Percentiles rank a stretch among this genome's conserved stretches.
Evolutionary conservation across 2,329 filamentous ascomycete species (phyloP).

Genomic region (Knufia petricola): DNA sequence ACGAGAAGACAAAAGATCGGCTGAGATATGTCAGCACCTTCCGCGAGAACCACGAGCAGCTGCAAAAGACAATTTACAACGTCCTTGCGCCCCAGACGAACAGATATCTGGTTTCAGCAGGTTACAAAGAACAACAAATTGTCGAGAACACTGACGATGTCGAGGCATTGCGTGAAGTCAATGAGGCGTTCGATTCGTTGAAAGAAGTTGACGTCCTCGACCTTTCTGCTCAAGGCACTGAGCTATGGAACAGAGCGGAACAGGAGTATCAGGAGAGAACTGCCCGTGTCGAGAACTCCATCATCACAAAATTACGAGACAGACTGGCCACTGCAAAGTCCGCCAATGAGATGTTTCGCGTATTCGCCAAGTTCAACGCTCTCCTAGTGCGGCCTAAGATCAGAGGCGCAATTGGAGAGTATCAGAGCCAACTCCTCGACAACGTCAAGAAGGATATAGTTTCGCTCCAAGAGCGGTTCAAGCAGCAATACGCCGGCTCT

Average conservation of each 20-base stretch:
- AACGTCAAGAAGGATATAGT: slow-evolving; percentile 96
- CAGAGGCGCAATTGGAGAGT: slow-evolving; percentile 91
- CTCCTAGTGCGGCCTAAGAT: slow-evolving; percentile 99
- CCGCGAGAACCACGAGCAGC: slow-evolving; percentile 91
- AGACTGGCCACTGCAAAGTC: slow-evolving; percentile 91
- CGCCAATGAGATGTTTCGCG: slow-evolving; percentile 98
- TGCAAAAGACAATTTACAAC: slow-evolving; percentile 91
- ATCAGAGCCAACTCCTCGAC: slow-evolving; percentile 94
- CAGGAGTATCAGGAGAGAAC: slow-evolving; percentile 96
- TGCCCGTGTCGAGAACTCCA: slow-evolving; percentile 94
- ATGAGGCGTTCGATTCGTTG: slow-evolving; percentile 84
- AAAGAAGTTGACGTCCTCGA: slow-evolving; percentile 94
- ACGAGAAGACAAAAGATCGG: slow-evolving; percentile 79
- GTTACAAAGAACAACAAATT: slow-evolving; percentile 55
- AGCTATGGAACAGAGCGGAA: slow-evolving; percentile 87
- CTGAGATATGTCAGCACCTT: slow-evolving; percentile 92
- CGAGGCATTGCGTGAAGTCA: slow-evolving; percentile 92
- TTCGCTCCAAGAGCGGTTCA: slow-evolving; percentile 89
- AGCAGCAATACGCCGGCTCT: slow-evolving; percentile 96
- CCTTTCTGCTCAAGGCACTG: slow-evolving; percentile 79
- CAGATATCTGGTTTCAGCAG: slow-evolving; percentile 45
- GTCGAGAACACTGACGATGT: slow-evolving; percentile 95
- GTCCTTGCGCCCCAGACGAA: slow-evolving; percentile 73
- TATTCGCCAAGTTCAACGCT: slow-evolving; percentile 99
- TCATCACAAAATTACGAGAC: slow-evolving; percentile 87